Conservation (phyloP, 371 early-diverging fungal species). For the Chytridiales sp. region DNA sequence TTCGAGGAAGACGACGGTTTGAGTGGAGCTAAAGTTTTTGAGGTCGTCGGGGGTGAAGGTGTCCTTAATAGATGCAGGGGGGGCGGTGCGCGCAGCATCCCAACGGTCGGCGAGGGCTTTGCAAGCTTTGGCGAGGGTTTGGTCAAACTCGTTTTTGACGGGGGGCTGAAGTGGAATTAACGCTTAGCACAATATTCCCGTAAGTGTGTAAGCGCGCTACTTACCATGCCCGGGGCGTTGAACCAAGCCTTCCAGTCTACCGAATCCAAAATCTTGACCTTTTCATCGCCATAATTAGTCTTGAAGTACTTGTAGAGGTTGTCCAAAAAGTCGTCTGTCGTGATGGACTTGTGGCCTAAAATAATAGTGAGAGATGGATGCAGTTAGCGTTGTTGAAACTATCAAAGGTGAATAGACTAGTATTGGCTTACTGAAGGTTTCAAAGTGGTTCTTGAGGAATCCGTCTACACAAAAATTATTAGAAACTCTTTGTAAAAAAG, state of each 20-base stretch:
- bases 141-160: slow-evolving; percentile 81
- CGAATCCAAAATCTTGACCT: slow-evolving; percentile 55
- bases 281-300: slow-evolving; percentile 61
- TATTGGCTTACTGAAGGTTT: too few species aligned
- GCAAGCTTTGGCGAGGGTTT: slow-evolving; percentile 79
- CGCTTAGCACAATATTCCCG: not conserved
- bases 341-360: slow-evolving; percentile 85
- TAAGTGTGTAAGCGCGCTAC: slow-evolving; percentile 5
- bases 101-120: slow-evolving; percentile 68
- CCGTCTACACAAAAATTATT: slow-evolving; percentile 42
- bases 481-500: not conserved
- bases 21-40: slow-evolving; percentile 17
- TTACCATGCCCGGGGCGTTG: slow-evolving; percentile 63
- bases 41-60: slow-evolving; percentile 10
- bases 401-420: too few species aligned
- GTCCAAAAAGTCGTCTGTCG: slow-evolving; percentile 82
- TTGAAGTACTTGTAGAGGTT: slow-evolving; percentile 74
- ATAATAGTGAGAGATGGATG: too few species aligned
- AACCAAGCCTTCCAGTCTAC: slow-evolving; percentile 94
- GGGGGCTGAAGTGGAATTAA: slow-evolving; percentile 61
- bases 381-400: too few species aligned
- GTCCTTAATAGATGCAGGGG: not conserved
- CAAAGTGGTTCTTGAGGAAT: slow-evolving; percentile 57
- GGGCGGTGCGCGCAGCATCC: slow-evolving; percentile 10
- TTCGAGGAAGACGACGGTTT: slow-evolving; percentile 75